Conservation (phyloP, 106 monocot species). For the Platanthera zijinensis region DNA sequence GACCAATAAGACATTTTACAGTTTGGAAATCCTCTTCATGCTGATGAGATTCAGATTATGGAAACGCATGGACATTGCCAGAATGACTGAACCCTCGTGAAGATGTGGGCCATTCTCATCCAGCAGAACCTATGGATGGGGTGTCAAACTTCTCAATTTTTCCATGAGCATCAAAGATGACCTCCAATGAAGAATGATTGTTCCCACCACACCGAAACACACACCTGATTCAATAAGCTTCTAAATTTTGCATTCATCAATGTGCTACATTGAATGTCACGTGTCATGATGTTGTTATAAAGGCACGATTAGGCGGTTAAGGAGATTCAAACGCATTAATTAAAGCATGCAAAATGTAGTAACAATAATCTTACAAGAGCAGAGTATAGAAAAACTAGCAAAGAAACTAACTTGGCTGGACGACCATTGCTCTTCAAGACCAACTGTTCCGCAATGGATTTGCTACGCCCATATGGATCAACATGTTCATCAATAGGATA, state of each 20-base stretch:
- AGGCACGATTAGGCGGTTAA: neutral
- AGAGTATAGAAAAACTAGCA: neutral
- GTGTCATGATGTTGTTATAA: neutral
- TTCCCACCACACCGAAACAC: neutral
- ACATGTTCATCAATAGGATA: constrained; percentile 88
- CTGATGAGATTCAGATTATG: neutral
- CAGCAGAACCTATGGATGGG: neutral
- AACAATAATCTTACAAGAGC: neutral
- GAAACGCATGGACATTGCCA: too few species aligned
- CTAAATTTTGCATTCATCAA: neutral
- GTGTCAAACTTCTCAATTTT: neutral
- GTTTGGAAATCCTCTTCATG: neutral
- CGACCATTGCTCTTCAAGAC: constrained; percentile 88
- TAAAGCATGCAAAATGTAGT: neutral
- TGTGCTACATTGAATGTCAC: neutral
- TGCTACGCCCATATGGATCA: constrained; percentile 87
- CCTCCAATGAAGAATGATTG: neutral
- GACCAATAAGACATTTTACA: neutral
- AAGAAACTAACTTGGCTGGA: constrained; percentile 52
- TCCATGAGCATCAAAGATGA: neutral
- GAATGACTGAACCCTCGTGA: neutral
- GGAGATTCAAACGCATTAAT: neutral
- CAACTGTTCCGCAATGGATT: constrained; percentile 87
- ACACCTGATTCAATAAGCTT: neutral
- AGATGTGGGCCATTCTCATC: neutral